Evolutionary conservation across 371 early-diverging fungal genomes (phyloP), one percentile per base, ranked within the genome.

Genomic region (Mucor racemosus): DNA sequence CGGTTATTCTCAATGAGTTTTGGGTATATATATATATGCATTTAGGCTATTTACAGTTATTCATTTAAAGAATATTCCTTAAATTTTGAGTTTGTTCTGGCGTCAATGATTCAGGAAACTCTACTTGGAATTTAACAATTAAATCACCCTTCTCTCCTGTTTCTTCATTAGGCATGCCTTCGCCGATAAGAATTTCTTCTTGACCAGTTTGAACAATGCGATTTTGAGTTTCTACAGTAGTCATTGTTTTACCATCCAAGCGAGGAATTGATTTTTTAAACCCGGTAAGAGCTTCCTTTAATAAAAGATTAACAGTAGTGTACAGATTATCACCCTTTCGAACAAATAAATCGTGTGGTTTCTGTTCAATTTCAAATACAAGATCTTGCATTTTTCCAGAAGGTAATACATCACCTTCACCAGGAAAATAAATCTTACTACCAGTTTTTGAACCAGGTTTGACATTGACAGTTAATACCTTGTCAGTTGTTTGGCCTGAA

Each of bases 371-470:
- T 21, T 95, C 85, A 77, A 99, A 95, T 59, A 94, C 97, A 60
- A 98, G 86, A 72, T 97, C 97, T 74, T 97, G 96, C 19, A 66
- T 72, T 26, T 84, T 80, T 7, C 95, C 95, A 46, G 81, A 80
- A 10, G 92, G 84, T 44, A 92, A 62, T 62, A 94, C 92, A 76
- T 98, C 97, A 17, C 99, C 99, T 76, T 96, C 94, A 46, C 87
- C 89, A 0, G 89, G 81, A 81, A 94, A 99, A 4, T 88, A 88
- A 67, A 99, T 86, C 81, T 97, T 97, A 64, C 99, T 97, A 6
- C 99, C 99, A 7, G 95, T 89, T 78, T 98, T 98, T 94, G 95
- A 96, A 0, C 99, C 99, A 2, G 98, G 94, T 69, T 94, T 94
- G 78, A 99, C 80, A 65, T 92, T 79, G 62, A 99, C 83, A 34